phyloP scores from a whole-genome alignment of 495 filamentous ascomycete genomes.

The Viridothelium virens region DNA sequence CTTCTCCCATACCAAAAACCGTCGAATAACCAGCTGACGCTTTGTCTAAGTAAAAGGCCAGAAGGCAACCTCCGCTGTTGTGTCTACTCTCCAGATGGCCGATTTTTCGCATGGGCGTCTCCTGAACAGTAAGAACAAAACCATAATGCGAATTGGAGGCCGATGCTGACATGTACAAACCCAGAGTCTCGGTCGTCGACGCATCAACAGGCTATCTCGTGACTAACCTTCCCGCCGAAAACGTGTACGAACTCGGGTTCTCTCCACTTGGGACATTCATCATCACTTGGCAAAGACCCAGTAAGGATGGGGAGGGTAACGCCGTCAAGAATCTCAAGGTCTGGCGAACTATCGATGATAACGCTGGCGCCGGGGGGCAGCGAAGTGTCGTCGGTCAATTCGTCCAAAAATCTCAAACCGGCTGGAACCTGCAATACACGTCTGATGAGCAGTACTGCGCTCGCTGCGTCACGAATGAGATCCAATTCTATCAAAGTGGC shows the following conservation, averaged over 20 bases:
- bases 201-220: conserved; percentile 70
- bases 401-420: conserved; percentile 89
- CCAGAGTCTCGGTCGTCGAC: conserved; percentile 72
- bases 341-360: conserved; percentile 67
- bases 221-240: conserved; percentile 63
- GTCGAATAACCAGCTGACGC: conserved; percentile 28
- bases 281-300: conserved; percentile 91
- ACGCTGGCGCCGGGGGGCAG: conserved; percentile 41
- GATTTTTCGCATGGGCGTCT: conserved; percentile 92
- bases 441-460: conserved; percentile 87
- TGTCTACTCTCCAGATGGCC: conserved; percentile 87
- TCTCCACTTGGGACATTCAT: conserved; percentile 85
- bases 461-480: conserved; percentile 88
- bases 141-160: not conserved
- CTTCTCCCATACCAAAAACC: not conserved
- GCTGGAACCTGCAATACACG: conserved; percentile 97
- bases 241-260: conserved; percentile 90
- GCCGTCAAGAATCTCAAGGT: conserved; percentile 94
- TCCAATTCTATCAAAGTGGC: conserved; percentile 88
- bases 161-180: conserved; percentile 12
- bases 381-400: conserved; percentile 74
- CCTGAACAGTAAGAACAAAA: conserved; percentile 56
- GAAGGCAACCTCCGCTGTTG: conserved; percentile 92
- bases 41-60: conserved; percentile 41
- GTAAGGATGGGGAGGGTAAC: conserved; percentile 87